Conservation (phyloP, 805 yeast genomes). For the Yarrowia keelungensis region DNA sequence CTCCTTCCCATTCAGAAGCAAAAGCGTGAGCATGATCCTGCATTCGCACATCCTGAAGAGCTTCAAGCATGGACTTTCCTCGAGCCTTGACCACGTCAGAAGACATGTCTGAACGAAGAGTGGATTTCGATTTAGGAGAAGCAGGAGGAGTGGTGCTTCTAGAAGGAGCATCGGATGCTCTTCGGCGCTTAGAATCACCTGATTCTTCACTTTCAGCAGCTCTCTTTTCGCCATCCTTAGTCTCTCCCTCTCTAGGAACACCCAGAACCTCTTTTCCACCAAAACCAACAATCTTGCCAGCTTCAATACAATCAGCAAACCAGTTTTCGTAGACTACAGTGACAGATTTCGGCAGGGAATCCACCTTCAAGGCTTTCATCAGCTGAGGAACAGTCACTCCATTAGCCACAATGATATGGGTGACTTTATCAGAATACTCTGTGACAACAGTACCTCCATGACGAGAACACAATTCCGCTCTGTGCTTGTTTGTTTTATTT, state of each 20-base stretch:
- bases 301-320: constrained; percentile 37
- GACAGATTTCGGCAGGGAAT: neutral
- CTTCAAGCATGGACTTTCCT: constrained; percentile 30
- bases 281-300: constrained; percentile 9
- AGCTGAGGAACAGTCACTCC: constrained; percentile 11
- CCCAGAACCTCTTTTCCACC: constrained; percentile 12
- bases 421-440: constrained; percentile 1
- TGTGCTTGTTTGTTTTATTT: constrained; percentile 7
- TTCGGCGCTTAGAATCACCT: neutral
- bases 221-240: neutral
- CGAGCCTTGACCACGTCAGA: neutral
- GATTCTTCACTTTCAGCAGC: neutral
- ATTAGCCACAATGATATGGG: constrained; percentile 8
- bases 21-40: constrained; percentile 23
- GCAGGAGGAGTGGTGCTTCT: constrained; percentile 33
- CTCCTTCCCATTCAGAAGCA: constrained; percentile 14
- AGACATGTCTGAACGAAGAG: constrained; percentile 6
- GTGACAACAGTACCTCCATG: constrained; percentile 26
- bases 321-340: constrained; percentile 28
- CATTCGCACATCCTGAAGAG: constrained; percentile 23
- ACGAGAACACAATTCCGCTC: neutral
- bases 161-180: neutral
- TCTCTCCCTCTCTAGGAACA: neutral
- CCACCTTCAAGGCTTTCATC: constrained; percentile 1
- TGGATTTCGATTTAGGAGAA: constrained; percentile 18